Evolutionary conservation across 768 basidiomycete species (phyloP).

Genomic region (Pleurotus platypus): DNA sequence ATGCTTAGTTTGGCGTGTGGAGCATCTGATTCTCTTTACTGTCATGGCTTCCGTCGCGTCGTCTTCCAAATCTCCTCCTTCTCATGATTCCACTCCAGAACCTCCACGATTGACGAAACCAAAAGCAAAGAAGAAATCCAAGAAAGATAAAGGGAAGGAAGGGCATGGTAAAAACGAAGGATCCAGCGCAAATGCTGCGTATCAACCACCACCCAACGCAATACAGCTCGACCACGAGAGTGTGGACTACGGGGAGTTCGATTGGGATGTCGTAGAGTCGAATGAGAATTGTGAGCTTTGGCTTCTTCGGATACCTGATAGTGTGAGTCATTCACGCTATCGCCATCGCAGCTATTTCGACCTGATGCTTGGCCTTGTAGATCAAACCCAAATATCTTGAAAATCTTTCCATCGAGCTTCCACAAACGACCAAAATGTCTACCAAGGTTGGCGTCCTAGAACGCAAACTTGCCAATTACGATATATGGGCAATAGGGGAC

Average conservation of each 20-base stretch:
- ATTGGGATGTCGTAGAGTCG: slow-evolving; percentile 61
- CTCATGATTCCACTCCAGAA: slow-evolving; percentile 14
- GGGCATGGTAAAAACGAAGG: slow-evolving; percentile 46
- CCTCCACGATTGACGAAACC: neutral
- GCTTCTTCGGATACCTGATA: slow-evolving; percentile 66
- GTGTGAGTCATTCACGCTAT: slow-evolving; percentile 38
- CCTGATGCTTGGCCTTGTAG: slow-evolving; percentile 28
- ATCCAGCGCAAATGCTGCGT: slow-evolving; percentile 53
- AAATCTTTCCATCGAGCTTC: slow-evolving; percentile 41
- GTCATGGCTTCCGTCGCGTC: neutral
- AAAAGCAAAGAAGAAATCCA: slow-evolving; percentile 13
- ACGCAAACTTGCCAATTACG: slow-evolving; percentile 53
- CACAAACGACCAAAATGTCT: slow-evolving; percentile 31
- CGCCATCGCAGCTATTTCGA: slow-evolving; percentile 2
- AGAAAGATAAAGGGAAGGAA: slow-evolving; percentile 1
- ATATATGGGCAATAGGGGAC: slow-evolving; percentile 60
- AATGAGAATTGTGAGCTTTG: slow-evolving; percentile 65
- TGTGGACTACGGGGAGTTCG: slow-evolving; percentile 51
- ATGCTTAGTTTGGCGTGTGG: too few relatives aligned
- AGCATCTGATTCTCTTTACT: too few relatives aligned
- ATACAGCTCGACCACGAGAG: slow-evolving; percentile 38
- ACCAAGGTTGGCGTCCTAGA: slow-evolving; percentile 45
- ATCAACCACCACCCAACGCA: slow-evolving; percentile 53
- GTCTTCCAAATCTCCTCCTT: slow-evolving; percentile 1
- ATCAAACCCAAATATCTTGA: slow-evolving; percentile 65